phyloP scores from a whole-genome alignment of 306 rosid species.

The Leucaena leucocephala region DNA sequence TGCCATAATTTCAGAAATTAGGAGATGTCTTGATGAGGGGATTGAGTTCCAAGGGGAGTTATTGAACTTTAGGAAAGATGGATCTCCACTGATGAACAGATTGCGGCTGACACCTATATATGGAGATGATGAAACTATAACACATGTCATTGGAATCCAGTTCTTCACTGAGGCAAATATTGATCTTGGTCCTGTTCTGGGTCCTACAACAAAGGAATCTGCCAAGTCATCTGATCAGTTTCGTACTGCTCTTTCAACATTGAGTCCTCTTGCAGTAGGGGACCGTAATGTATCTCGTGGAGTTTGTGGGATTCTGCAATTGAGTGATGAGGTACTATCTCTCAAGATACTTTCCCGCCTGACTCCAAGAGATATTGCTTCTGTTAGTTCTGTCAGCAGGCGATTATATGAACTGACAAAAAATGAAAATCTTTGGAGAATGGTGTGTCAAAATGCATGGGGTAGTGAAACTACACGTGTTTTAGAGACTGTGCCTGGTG shows the following conservation, averaged over 20 bases:
- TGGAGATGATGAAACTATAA: conserved; percentile 89
- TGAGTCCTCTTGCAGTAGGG: conserved; percentile 61
- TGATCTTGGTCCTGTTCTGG: conserved; percentile 87
- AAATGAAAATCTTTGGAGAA: conserved; percentile 96
- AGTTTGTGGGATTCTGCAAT: conserved; percentile 85
- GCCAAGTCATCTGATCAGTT: conserved; percentile 64
- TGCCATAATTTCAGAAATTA: conserved; percentile 78
- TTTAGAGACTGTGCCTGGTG: conserved; percentile 96
- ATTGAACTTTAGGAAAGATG: conserved; percentile 97
- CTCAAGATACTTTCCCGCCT: conserved; percentile 87
- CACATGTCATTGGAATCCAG: conserved; percentile 94
- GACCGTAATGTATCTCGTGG: conserved; percentile 90
- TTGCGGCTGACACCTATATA: conserved; percentile 87
- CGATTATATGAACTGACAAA: conserved; percentile 73
- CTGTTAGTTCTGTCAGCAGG: conserved; percentile 85
- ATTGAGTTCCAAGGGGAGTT: conserved; percentile 95
- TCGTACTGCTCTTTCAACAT: conserved; percentile 62
- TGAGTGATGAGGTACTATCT: conserved; percentile 93
- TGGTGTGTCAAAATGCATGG: conserved; percentile 99
- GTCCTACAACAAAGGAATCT: conserved; percentile 64
- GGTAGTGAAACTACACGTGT: conserved; percentile 94
- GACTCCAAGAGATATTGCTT: conserved; percentile 96
- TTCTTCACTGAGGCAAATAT: conserved; percentile 85
- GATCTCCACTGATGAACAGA: conserved; percentile 96
- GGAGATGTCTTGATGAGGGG: conserved; percentile 89